Conservation (phyloP, 192 early-diverging fungal genomes). For the Umbelopsis vinacea region DNA sequence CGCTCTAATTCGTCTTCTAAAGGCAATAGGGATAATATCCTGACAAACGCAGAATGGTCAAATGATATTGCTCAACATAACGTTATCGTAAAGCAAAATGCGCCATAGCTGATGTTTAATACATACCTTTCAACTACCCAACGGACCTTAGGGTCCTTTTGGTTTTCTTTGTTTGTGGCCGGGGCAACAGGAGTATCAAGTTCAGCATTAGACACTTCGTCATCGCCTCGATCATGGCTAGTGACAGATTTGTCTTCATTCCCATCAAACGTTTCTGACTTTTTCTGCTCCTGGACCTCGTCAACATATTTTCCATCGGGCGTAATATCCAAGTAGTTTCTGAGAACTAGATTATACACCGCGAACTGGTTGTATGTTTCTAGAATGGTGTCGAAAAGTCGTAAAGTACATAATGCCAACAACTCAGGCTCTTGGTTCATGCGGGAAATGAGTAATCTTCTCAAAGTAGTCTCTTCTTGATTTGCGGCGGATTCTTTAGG, state of each 20-base stretch:
- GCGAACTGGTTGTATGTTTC: constrained; percentile 66
- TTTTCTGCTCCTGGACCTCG: constrained; percentile 7
- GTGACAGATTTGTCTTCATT: constrained; percentile 10
- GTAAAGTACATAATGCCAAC: constrained; percentile 56
- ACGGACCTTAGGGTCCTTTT: constrained; percentile 37
- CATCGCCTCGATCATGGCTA: constrained; percentile 22
- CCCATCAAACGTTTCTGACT: neutral
- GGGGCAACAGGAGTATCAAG: neutral
- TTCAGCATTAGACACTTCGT: constrained; percentile 23
- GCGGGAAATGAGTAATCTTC: constrained; percentile 47
- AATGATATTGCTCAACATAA: neutral
- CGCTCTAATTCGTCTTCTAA: constrained; percentile 44
- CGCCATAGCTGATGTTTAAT: neutral
- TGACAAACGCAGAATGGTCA: neutral
- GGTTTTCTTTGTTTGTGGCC: constrained; percentile 27
- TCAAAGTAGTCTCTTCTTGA: constrained; percentile 39
- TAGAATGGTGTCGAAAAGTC: constrained; percentile 64
- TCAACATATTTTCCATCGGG: constrained; percentile 38
- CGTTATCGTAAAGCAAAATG: neutral
- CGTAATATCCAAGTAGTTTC: constrained; percentile 52
- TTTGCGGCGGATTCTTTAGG: constrained; percentile 11
- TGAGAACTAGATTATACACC: constrained; percentile 56
- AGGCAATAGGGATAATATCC: constrained; percentile 41
- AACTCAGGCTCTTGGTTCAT: constrained; percentile 40
- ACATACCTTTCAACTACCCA: constrained; percentile 45